Evolutionary conservation across 768 basidiomycete species (phyloP).

Genomic region (Mycena floridula): DNA sequence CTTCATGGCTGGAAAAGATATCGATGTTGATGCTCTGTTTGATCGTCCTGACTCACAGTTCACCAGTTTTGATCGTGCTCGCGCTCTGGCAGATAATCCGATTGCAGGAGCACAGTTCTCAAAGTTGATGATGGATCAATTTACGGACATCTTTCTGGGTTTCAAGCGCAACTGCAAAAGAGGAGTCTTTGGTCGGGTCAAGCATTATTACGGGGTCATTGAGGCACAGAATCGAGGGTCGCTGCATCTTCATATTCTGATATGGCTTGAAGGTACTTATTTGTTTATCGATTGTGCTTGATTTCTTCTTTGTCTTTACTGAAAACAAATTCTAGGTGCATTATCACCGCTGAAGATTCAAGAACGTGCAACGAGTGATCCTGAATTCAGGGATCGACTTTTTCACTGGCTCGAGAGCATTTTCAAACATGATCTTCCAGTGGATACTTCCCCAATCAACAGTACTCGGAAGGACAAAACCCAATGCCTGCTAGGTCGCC

Average conservation of each 20-base stretch:
- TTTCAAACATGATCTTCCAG: no score
- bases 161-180: constrained; percentile 7
- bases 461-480: no score
- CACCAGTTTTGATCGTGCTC: constrained; percentile 6
- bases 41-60: constrained; percentile 4
- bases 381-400: no score
- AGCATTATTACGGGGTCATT: constrained; percentile 1
- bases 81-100: constrained; percentile 20
- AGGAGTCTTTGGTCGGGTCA: constrained; percentile 21
- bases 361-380: no score
- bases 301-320: no score
- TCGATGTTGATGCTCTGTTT: constrained; percentile 12
- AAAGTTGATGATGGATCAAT: constrained; percentile 18
- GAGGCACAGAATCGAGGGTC: constrained; percentile 1
- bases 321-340: no score
- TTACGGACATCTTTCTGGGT: constrained; percentile 19
- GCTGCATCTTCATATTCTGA: constrained; percentile 4
- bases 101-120: constrained; percentile 29
- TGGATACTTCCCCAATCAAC: no score
- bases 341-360: no score
- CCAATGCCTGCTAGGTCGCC: no score
- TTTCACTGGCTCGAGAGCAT: no score
- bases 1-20: constrained; percentile 11
- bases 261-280: constrained; percentile 1
- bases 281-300: no score